Percentiles rank a stretch among this genome's conserved stretches.
phyloP scores from a whole-genome alignment of 2,329 filamentous ascomycete genomes.

The Nannizziopsis barbatae region DNA sequence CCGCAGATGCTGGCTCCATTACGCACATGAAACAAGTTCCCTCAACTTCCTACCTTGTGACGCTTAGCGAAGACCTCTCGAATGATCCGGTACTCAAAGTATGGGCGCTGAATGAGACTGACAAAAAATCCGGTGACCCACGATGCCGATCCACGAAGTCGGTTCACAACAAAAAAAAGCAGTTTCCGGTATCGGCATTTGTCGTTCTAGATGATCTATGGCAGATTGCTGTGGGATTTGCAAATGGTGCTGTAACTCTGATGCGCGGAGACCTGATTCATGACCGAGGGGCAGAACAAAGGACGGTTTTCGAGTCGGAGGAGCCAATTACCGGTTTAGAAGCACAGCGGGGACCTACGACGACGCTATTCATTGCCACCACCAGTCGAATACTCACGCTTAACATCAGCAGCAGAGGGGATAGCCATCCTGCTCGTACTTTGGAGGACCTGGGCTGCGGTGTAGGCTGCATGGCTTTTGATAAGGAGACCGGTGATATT shows the following conservation, averaged over 20 bases:
- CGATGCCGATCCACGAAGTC: constrained; percentile 76
- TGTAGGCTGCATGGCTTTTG: constrained; percentile 88
- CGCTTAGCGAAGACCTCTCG: constrained; percentile 68
- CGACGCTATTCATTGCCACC: constrained; percentile 83
- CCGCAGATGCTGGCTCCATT: constrained; percentile 63
- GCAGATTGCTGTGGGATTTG: constrained; percentile 90
- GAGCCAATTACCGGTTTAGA: constrained; percentile 91
- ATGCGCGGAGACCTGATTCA: constrained; percentile 91
- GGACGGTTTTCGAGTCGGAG: constrained; percentile 91
- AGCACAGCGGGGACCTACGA: constrained; percentile 53
- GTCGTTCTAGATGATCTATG: constrained; percentile 76
- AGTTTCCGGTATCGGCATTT: constrained; percentile 92
- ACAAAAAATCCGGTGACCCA: constrained; percentile 85
- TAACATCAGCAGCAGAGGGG: constrained; percentile 74
- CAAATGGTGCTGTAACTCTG: constrained; percentile 85
- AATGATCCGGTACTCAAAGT: constrained; percentile 85
- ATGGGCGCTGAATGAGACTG: constrained; percentile 89
- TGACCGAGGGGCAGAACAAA: constrained; percentile 84
- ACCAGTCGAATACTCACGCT: constrained; percentile 79
- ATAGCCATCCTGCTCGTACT: constrained; percentile 76
- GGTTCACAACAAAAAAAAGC: constrained; percentile 81
- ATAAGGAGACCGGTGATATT: constrained; percentile 68
- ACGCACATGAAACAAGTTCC: constrained; percentile 88
- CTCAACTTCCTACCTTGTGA: constrained; percentile 74
- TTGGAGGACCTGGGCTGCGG: constrained; percentile 83